A percentile compares a stretch with the other conserved stretches of the same genome.
These are phyloP conservation scores for Epichloe coenophiala DNA, from an alignment of 2,329 filamentous ascomycete genomes.

Conservation along the genomic window DNA sequence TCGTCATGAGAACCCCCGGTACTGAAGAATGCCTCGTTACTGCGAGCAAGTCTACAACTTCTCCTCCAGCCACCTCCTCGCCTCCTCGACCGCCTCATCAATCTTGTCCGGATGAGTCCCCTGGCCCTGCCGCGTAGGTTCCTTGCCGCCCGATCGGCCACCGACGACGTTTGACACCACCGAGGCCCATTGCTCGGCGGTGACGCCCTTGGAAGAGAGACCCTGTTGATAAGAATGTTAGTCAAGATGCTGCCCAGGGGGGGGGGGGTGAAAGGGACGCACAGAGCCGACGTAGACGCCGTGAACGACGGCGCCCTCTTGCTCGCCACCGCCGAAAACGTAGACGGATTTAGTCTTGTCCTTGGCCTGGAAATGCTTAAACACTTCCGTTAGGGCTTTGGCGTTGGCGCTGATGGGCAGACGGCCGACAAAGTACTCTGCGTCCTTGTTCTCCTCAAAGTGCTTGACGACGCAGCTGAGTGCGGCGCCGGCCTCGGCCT, in stretches of 20 bases:
- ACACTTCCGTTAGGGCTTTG: slow-evolving; percentile 77
- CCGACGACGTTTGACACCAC: slow-evolving; percentile 69
- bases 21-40: no score
- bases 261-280: slow-evolving; percentile 24
- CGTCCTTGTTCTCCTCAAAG: slow-evolving; percentile 60
- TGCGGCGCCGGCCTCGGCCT: slow-evolving; percentile 80
- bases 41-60: slow-evolving; percentile 14
- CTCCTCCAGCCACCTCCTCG: slow-evolving; percentile 69
- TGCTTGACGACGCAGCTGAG: slow-evolving; percentile 65
- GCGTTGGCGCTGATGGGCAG: slow-evolving; percentile 67
- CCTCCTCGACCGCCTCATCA: slow-evolving; percentile 69
- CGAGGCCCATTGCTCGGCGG: slow-evolving; percentile 72
- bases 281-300: slow-evolving; percentile 83
- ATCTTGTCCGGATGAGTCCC: slow-evolving; percentile 73
- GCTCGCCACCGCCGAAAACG: slow-evolving; percentile 59
- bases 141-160: slow-evolving; percentile 87
- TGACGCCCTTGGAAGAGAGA: slow-evolving; percentile 57
- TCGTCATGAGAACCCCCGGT: no score
- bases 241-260: neutral
- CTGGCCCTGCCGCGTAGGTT: slow-evolving; percentile 75
- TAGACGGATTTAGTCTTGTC: slow-evolving; percentile 84
- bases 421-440: slow-evolving; percentile 57
- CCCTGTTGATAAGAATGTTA: slow-evolving; percentile 25
- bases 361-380: slow-evolving; percentile 78
- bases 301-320: slow-evolving; percentile 64